phyloP scores from a whole-genome alignment of 2,329 filamentous ascomycete species.

The Penicillium glabrum region DNA sequence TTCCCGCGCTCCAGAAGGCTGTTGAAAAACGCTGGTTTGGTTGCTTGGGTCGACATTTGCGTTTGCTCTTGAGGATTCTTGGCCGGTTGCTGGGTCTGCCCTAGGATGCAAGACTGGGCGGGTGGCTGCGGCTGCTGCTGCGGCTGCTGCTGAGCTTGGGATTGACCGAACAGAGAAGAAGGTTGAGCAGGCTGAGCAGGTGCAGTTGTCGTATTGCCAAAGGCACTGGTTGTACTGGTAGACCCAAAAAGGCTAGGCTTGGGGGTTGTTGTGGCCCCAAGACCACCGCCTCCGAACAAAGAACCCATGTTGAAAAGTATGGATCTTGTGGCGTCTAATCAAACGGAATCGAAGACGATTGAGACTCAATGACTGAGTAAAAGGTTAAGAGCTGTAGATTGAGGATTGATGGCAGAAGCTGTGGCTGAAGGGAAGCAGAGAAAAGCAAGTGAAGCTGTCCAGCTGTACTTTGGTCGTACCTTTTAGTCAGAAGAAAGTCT shows the following conservation, averaged over 20 bases:
- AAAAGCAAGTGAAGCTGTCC: not conserved
- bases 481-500: not conserved
- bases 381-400: not conserved
- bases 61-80: conserved; percentile 22
- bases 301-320: conserved; percentile 22
- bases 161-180: conserved; percentile 23
- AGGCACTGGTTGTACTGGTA: conserved; percentile 27
- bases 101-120: conserved; percentile 27
- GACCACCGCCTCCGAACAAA: conserved; percentile 29
- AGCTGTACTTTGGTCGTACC: not conserved
- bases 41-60: conserved; percentile 29
- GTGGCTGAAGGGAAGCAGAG: not conserved
- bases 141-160: conserved; percentile 17
- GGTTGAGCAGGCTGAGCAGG: conserved; percentile 8
- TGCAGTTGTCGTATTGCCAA: conserved; percentile 21
- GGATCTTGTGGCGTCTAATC: not conserved
- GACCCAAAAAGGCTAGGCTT: conserved; percentile 29
- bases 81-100: conserved; percentile 27
- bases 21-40: conserved; percentile 63
- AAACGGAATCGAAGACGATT: not conserved
- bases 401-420: not conserved
- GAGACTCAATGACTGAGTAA: not conserved
- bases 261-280: conserved; percentile 24
- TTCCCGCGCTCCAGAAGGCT: conserved; percentile 63
- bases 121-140: not conserved